These are phyloP conservation scores for Cyclotella kingstonii DNA, from an alignment of 108 stramenopile species.

Conservation along the genomic window DNA sequence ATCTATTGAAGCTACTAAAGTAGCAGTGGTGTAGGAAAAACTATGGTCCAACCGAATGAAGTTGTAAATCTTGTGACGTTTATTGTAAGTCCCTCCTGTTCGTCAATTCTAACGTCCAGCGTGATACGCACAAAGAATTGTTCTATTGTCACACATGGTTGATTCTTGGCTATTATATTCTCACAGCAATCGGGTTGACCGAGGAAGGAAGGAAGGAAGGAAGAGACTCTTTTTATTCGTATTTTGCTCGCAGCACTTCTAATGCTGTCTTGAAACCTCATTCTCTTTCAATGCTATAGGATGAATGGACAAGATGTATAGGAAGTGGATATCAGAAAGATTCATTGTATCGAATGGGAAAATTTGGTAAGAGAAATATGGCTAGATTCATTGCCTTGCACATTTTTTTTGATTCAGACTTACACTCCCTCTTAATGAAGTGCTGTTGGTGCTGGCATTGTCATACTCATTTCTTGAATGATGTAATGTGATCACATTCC, in stretches of 20 bases:
- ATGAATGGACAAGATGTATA: constrained; percentile 80
- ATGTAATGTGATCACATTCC: too few relatives aligned
- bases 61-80: constrained; percentile 23
- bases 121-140: background rate
- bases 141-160: background rate
- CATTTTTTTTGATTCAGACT: background rate
- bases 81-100: constrained; percentile 4
- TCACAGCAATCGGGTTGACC: background rate
- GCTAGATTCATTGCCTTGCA: background rate
- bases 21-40: background rate
- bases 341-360: constrained; percentile 70
- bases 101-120: background rate
- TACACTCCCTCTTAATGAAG: too few relatives aligned
- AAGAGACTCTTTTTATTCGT: too few relatives aligned
- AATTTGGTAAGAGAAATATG: constrained; percentile 57
- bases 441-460: too few relatives aligned
- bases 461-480: too few relatives aligned
- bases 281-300: background rate
- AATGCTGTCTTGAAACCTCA: background rate
- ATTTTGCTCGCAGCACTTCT: background rate
- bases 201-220: background rate
- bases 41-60: constrained; percentile 32
- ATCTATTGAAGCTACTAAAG: too few relatives aligned
- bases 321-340: constrained; percentile 71
- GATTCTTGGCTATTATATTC: background rate